Evolutionary conservation across 305 asterid genomes (phyloP).

Genomic region (Fraxinus nigra): DNA sequence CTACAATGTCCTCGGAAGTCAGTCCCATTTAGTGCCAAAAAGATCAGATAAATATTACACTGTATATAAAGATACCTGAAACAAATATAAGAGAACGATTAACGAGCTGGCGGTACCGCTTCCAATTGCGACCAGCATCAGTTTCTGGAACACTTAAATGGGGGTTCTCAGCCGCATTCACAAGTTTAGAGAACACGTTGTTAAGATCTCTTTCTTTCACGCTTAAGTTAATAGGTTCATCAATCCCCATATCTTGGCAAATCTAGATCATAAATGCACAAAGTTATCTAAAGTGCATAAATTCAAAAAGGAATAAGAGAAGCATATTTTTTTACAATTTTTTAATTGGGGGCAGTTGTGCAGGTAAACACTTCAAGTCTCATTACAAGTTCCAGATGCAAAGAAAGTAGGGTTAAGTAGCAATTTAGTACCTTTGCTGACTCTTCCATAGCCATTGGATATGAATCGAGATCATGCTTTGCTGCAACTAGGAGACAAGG

Average conservation of each 20-base stretch:
- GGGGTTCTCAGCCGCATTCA: constrained; percentile 80
- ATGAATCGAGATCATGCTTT: constrained; percentile 68
- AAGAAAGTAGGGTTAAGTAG: constrained; percentile 12
- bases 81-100: constrained; percentile 61
- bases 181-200: constrained; percentile 72
- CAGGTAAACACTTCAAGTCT: constrained; percentile 13
- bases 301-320: not conserved
- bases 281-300: not conserved
- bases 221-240: constrained; percentile 80
- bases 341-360: not conserved
- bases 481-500: constrained; percentile 92
- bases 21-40: not conserved
- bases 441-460: constrained; percentile 57
- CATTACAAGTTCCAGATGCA: constrained; percentile 14
- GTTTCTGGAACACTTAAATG: constrained; percentile 91
- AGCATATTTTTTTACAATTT: constrained; percentile 7
- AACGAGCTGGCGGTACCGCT: constrained; percentile 56
- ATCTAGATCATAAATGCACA: constrained; percentile 43
- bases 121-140: constrained; percentile 67
- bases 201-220: constrained; percentile 79
- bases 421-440: constrained; percentile 60
- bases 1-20: not conserved
- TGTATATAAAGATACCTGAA: constrained; percentile 54
- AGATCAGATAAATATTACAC: not conserved
- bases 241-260: constrained; percentile 80